phyloP scores from a whole-genome alignment of 345 rosid species.

The Fremontodendron californicum region DNA sequence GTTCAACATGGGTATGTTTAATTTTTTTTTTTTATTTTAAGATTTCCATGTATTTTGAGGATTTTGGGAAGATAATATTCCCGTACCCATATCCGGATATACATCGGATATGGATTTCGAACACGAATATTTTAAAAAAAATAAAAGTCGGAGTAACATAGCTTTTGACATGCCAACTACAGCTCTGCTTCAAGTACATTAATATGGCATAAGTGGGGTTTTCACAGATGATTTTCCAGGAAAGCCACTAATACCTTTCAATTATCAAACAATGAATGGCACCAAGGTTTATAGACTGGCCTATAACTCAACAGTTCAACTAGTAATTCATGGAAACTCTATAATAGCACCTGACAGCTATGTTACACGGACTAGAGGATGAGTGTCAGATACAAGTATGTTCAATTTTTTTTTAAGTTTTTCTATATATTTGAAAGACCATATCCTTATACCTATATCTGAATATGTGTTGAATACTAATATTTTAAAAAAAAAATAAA shows the following conservation, averaged over 20 bases:
- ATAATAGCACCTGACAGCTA: slow-evolving; percentile 69
- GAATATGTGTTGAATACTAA: slow-evolving; percentile 36
- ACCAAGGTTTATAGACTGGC: slow-evolving; percentile 54
- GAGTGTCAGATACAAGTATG: slow-evolving; percentile 76
- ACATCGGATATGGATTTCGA: too few relatives aligned
- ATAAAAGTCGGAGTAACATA: too few relatives aligned
- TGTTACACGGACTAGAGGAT: slow-evolving; percentile 52
- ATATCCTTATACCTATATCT: too few relatives aligned
- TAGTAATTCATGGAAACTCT: slow-evolving; percentile 66
- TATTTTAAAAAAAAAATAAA: neutral
- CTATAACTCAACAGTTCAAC: slow-evolving; percentile 58
- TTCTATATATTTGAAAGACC: too few relatives aligned
- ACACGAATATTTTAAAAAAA: too few relatives aligned
- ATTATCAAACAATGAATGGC: slow-evolving; percentile 56
- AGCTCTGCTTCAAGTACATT: slow-evolving; percentile 62
- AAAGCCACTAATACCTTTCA: slow-evolving; percentile 37
- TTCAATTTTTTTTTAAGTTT: slow-evolving; percentile 52
- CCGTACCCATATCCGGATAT: too few relatives aligned
- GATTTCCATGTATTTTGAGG: too few relatives aligned
- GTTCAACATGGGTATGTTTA: too few relatives aligned
- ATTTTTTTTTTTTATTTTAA: too few relatives aligned
- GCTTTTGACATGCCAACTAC: slow-evolving; percentile 60
- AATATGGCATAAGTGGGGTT: slow-evolving; percentile 49
- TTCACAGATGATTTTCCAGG: slow-evolving; percentile 69
- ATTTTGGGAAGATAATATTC: too few relatives aligned